Evolutionary conservation across 2,329 filamentous ascomycete genomes (phyloP), one percentile per base, ranked within the genome.

Genomic region (Colletotrichum liaoningense): DNA sequence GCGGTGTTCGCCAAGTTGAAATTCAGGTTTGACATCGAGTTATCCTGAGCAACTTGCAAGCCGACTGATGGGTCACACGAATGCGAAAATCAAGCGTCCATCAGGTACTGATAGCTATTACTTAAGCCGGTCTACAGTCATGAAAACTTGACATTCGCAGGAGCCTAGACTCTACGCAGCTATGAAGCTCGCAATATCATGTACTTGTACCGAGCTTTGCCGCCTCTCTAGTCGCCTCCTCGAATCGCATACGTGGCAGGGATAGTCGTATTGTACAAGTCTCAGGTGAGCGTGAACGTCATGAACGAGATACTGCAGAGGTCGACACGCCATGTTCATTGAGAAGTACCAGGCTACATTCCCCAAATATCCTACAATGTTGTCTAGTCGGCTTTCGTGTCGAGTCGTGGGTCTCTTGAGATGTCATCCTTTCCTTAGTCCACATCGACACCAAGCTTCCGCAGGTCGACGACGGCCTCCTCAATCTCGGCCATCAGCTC

Each of bases 401-500:
- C 49, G 30, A 55, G 22, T 56, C 42, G 42, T 26, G 12, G 8
- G 42, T 49, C 42, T 49, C 42, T 49, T n/a, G 19, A 5, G 3
- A 22, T 9, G 42, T 56, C 19, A 19, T 3, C 8, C 2, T 26
- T 22, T 57, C 54, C 46, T 85, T 87, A 92, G 87, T 97, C 93
- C 73, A 96, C 92, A 77, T 93, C 91, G 54, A 97, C 94, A 9
- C 94, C 94, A 82, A 93, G 90, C 72, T 87, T 87, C 80, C 90
- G 90, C 82, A 97, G 85, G 78, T 97, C 94, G 74, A 85, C 86
- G 86, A 93, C 93, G 75, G 94, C 94, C 83, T 92, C 78, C 75
- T 94, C 89, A 80, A 97, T 97, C 85, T 98, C 94, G 78, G 86
- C 87, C 89, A 97, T 95, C 78, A 99, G 87, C 85, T 98, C 95